phyloP scores from a whole-genome alignment of 2,329 filamentous ascomycete species.

The Aplosporella prunicola region DNA sequence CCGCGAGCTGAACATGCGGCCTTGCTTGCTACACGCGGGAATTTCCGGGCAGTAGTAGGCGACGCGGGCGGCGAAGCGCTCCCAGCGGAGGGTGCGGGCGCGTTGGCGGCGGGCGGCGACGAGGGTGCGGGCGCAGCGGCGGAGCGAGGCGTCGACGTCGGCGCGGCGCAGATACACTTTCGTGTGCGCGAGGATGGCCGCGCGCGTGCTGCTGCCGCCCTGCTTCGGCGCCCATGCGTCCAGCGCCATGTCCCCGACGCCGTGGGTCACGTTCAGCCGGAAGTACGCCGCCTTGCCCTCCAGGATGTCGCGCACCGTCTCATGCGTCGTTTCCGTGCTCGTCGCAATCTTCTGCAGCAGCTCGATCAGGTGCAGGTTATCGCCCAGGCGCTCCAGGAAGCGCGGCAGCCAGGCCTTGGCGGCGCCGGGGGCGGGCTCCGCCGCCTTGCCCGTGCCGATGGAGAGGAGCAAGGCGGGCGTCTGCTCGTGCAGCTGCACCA shows the following conservation, averaged over 20 bases:
- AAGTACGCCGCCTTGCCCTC: conserved; percentile 7
- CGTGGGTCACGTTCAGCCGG: conserved; percentile 12
- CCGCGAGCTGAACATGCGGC: too few species aligned
- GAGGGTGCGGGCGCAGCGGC: not conserved
- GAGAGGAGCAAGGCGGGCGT: conserved; percentile 12
- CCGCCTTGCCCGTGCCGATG: conserved; percentile 13
- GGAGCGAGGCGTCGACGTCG: not conserved
- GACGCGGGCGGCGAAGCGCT: conserved; percentile 10
- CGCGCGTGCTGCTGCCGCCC: conserved; percentile 9
- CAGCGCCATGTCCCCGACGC: conserved; percentile 11
- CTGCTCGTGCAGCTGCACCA: conserved; percentile 13
- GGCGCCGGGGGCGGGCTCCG: not conserved
- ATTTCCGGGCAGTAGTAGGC: conserved; percentile 11
- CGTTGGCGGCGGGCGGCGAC: conserved; percentile 1
- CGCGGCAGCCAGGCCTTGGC: not conserved
- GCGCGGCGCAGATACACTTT: not conserved
- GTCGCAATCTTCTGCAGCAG: conserved; percentile 3
- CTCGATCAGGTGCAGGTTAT: conserved; percentile 1
- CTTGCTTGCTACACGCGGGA: too few species aligned
- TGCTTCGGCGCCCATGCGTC: conserved; percentile 11
- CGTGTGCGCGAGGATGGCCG: conserved; percentile 6
- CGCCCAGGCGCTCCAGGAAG: conserved; percentile 1
- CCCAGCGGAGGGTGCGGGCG: conserved; percentile 12
- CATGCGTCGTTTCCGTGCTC: conserved; percentile 10
- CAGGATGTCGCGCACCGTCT: conserved; percentile 1